These are phyloP conservation scores for Stentor coeruleus DNA, from an alignment of 73 alveolate species.

Conservation along the genomic window DNA sequence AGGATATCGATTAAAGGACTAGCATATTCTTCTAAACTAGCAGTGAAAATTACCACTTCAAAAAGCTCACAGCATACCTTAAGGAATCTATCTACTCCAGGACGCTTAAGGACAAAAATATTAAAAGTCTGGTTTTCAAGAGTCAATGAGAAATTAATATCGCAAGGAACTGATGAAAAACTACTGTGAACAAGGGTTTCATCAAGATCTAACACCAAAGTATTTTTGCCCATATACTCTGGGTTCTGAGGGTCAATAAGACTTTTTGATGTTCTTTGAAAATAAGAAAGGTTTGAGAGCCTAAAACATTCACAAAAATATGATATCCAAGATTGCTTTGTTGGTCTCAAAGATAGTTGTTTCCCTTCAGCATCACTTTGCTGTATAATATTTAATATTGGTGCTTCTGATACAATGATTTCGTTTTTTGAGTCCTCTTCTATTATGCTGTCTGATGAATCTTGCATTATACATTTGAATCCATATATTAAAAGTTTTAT, in stretches of 20 bases:
- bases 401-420: background rate
- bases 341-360: too few species aligned
- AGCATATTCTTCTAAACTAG: conserved; percentile 55
- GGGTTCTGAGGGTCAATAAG: background rate
- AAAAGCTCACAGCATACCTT: conserved; percentile 48
- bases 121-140: conserved; percentile 21
- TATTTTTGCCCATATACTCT: conserved; percentile 28
- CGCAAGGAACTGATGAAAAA: background rate
- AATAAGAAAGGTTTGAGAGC: background rate
- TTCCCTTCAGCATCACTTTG: background rate
- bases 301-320: background rate
- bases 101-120: conserved; percentile 74
- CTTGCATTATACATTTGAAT: background rate
- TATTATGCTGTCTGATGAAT: background rate
- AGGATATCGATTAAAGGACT: conserved; percentile 52
- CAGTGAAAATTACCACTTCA: conserved; percentile 61
- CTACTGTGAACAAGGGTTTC: conserved; percentile 67
- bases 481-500: too few species aligned
- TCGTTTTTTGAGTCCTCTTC: background rate
- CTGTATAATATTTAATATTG: background rate
- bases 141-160: background rate
- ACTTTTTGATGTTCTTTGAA: background rate
- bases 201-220: conserved; percentile 62
- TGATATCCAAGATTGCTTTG: background rate
- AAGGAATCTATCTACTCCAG: conserved; percentile 73